phyloP scores from a whole-genome alignment of 441 rosid species.

The Geranium incanum region DNA sequence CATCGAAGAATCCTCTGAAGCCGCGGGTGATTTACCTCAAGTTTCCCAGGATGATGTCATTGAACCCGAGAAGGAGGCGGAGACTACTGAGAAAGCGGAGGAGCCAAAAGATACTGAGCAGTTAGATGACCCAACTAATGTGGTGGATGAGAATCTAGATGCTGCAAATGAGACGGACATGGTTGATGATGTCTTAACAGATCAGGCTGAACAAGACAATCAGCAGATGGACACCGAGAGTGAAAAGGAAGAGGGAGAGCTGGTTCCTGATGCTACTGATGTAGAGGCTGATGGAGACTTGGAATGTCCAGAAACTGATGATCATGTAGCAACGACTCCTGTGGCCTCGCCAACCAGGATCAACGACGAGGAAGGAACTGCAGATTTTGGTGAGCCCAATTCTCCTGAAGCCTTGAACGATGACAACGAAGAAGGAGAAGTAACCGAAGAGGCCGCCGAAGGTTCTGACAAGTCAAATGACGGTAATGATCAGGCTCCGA shows the following conservation, averaged over 20 bases:
- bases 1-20: constrained; percentile 46
- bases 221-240: constrained; percentile 41
- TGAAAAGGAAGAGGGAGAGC: constrained; percentile 92
- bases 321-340: constrained; percentile 41
- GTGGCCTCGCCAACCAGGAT: constrained; percentile 57
- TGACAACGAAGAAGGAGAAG: constrained; percentile 64
- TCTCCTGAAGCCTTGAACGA: constrained; percentile 47
- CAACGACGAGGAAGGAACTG: constrained; percentile 36
- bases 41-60: constrained; percentile 42
- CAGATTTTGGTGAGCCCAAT: constrained; percentile 39
- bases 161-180: background rate
- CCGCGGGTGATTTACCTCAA: constrained; percentile 31
- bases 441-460: constrained; percentile 42
- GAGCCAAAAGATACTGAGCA: constrained; percentile 43
- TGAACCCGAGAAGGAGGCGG: constrained; percentile 59
- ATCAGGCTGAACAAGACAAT: constrained; percentile 43
- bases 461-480: constrained; percentile 52
- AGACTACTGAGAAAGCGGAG: constrained; percentile 41
- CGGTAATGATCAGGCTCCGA: constrained; percentile 33
- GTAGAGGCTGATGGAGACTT: constrained; percentile 41
- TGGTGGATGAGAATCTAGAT: constrained; percentile 31
- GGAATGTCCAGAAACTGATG: constrained; percentile 51
- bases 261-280: constrained; percentile 50
- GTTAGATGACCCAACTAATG: constrained; percentile 31
- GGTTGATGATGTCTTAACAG: constrained; percentile 41